Conservation (phyloP, 495 filamentous ascomycete species). For the Penicillium tannophilum region DNA sequence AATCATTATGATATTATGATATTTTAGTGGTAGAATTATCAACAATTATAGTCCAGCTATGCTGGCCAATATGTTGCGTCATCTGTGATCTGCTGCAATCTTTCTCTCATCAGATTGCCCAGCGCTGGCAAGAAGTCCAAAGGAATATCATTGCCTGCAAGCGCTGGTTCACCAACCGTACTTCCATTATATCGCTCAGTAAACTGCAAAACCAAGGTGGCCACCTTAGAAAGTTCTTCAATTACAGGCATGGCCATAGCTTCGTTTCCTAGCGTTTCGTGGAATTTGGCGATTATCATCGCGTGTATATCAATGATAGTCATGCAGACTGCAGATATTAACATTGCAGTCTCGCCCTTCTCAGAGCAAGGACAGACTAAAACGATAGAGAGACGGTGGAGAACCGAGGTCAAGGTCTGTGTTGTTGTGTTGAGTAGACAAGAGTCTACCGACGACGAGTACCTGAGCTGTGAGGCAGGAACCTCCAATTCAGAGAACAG, state of each 20-base stretch:
- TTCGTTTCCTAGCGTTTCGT: not conserved
- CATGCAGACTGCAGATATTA: slow-evolving; percentile 19
- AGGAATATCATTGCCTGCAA: not conserved
- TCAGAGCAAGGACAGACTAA: slow-evolving; percentile 21
- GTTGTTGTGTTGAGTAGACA: not conserved
- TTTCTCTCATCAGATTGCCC: not conserved
- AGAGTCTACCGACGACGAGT: slow-evolving; percentile 3
- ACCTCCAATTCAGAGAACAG: slow-evolving; percentile 10
- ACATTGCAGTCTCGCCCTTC: slow-evolving; percentile 15
- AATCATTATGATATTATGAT: too few relatives aligned
- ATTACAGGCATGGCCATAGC: slow-evolving; percentile 9
- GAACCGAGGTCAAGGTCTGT: not conserved
- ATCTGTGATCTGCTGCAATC: slow-evolving; percentile 3
- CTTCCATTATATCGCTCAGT: slow-evolving; percentile 13
- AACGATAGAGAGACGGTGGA: slow-evolving; percentile 18
- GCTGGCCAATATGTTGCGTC: not conserved
- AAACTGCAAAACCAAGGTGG: slow-evolving; percentile 20
- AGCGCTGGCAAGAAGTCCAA: slow-evolving; percentile 6
- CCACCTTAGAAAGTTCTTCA: slow-evolving; percentile 20
- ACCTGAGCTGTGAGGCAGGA: slow-evolving; percentile 4
- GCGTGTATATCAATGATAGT: slow-evolving; percentile 19
- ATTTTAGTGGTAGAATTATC: too few relatives aligned
- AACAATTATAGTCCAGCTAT: not conserved
- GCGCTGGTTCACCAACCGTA: not conserved
- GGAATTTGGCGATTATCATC: slow-evolving; percentile 4